Base-by-base conservation (phyloP, 2,329 filamentous ascomycete genomes). In the Talaromyces rugulosus region DNA sequence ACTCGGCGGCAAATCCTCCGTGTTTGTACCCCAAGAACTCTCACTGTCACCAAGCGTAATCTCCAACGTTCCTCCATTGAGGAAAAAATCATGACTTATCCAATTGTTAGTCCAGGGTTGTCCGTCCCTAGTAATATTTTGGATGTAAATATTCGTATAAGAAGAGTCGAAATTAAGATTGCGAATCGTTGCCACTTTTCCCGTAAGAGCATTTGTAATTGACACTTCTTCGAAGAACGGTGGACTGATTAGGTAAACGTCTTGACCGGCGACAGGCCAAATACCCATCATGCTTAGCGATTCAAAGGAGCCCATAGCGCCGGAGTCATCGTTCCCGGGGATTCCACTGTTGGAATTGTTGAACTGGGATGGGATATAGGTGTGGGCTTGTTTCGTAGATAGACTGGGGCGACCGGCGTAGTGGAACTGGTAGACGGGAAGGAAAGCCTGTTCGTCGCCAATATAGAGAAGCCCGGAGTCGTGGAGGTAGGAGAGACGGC, bases 251-350 rank as follows among this genome's bases (percentile, higher is more conserved):
- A 89, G 80, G 67, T 89, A 89, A 0, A 88, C 85, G 64, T 88
- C 75, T 68, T 89, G 86, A 0, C 86, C 86, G 0, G 85, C 79
- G 59, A 87, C 84, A 0, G 87, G 87, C 71, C 87, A 89, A 11
- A 89, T 72, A 0, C 87, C 87, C 78, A 89, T 83, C 86, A 89
- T 88, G 11, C 80, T 75, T 1, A 89, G 82, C 0, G 84, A 83
- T 1, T 84, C 76, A 63, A 88, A 89, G 0, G 81, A 82, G 52
- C 85, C 86, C 85, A 89, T 88, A 0, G 87, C 84, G 8, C 87
- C 87, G 56, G 79, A 81, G 69, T 89, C 87, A 67, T 89, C 86
- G 69, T 89, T 89, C 0, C 87, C 87, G 0, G 86, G 85, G 3
- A 89, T 80, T 0, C 86, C 86, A 2, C 71, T 74, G 0, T 83